Base-by-base conservation (phyloP, 768 basidiomycete genomes). In the Roridomyces roridus region DNA sequence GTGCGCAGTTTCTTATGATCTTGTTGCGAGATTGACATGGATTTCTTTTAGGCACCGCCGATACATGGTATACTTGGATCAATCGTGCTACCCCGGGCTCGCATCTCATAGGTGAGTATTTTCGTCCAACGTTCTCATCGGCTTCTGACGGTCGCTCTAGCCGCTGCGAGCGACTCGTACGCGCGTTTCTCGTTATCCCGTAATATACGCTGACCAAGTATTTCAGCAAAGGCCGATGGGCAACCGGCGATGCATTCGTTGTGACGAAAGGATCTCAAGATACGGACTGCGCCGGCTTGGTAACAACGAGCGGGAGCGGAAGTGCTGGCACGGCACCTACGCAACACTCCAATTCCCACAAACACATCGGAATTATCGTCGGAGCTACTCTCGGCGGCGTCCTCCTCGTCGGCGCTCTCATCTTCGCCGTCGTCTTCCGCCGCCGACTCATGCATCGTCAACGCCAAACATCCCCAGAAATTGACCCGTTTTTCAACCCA, bases 91-190 rank as follows among this genome's bases (percentile, higher is more conserved):
- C 68, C 43, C 75, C 79, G 5, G 59, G 59, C n/a, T 60, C 64
- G 6, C 65, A 66, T 31, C 59, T 84, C 15, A 60, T 85, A 48
- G 77, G 84, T 81, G 55, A 43, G 71, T n/a, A 40, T 35, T 25
- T 17, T 50, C 42, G 21, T 47, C 24, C 24, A 15, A 37, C 6
- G 4, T 31, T 28, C 15, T 23, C 8, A 37, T 31, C 10, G 14
- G n/a, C 36, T 6, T 6, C 29, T 31, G 29, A 31, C 6, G 41
- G 42, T 54, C 14, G 48, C 43, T 36, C 11, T 59, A 82, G 81
- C 70, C 37, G 65, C 74, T 17, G 67, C 78, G 57, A 70, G 69
- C 52, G 77, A 82, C 64, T 64, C 69, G 82, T 82, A 58, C 74
- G 83, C 74, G 10, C 17, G 29, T 9, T 28, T n/a, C 8, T 43